Percentiles rank a stretch among this genome's conserved stretches.
Evolutionary conservation across 1,284 basidiomycete species (phyloP).

Genomic region (Austroboletus novae-zelandiae): DNA sequence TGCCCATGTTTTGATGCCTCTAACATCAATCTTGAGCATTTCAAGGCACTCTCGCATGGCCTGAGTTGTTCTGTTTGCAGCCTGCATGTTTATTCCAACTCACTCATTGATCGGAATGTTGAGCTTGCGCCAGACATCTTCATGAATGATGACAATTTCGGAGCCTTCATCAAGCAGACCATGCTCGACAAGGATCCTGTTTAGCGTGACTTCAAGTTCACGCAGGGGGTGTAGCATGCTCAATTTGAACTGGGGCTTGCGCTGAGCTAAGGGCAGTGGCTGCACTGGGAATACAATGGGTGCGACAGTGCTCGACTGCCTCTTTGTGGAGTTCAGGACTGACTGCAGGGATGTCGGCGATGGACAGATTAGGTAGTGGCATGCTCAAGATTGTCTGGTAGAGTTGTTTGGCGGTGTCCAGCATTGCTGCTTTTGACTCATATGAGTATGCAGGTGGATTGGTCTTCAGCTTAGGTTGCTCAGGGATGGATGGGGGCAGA

Average conservation of each 20-base stretch:
- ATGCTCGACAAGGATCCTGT: background rate
- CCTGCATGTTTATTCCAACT: conserved; percentile 17
- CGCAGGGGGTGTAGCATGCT: conserved; percentile 2
- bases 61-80: conserved; percentile 15
- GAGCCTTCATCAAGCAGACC: conserved; percentile 9
- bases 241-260: background rate
- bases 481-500: background rate
- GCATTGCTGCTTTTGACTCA: conserved; percentile 4
- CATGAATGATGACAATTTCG: conserved; percentile 4
- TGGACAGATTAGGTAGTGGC: conserved; percentile 4
- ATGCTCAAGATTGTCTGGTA: conserved; percentile 4
- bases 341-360: conserved; percentile 13
- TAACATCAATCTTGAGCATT: conserved; percentile 14
- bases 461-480: background rate
- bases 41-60: conserved; percentile 7
- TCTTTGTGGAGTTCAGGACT: conserved; percentile 14
- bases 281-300: background rate
- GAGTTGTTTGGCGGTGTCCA: background rate
- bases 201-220: background rate
- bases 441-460: conserved; percentile 2
- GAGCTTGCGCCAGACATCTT: background rate
- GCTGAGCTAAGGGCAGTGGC: background rate
- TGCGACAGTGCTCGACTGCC: conserved; percentile 9
- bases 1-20: conserved; percentile 15
- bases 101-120: background rate